Percentiles rank a stretch among this genome's conserved stretches.
phyloP scores from a whole-genome alignment of 2,329 filamentous ascomycete species.

The Aspergillus costaricaensis region DNA sequence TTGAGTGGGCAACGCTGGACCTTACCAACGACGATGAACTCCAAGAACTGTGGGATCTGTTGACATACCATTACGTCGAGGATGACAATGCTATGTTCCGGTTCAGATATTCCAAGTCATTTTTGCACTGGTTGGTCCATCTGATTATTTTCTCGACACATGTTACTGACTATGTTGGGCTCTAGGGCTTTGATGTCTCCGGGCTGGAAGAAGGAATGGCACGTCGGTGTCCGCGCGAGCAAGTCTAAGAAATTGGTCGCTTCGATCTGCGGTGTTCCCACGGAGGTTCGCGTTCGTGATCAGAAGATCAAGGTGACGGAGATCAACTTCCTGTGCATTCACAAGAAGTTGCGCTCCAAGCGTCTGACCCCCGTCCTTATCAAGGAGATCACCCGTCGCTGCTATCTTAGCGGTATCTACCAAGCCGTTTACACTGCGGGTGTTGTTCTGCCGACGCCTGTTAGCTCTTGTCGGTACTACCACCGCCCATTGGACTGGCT shows the following conservation, averaged over 20 bases:
- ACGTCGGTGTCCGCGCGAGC: slow-evolving; percentile 85
- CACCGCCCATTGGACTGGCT: slow-evolving; percentile 93
- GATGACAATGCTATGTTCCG: slow-evolving; percentile 96
- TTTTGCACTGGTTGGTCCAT: slow-evolving; percentile 74
- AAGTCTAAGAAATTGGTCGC: slow-evolving; percentile 86
- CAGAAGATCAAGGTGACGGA: slow-evolving; percentile 78
- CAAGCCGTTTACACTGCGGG: slow-evolving; percentile 97
- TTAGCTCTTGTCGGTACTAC: slow-evolving; percentile 93
- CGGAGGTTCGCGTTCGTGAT: slow-evolving; percentile 76
- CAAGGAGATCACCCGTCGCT: slow-evolving; percentile 93
- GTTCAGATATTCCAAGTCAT: slow-evolving; percentile 89
- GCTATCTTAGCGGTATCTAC: slow-evolving; percentile 82
- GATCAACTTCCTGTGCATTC: slow-evolving; percentile 97
- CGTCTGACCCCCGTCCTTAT: slow-evolving; percentile 91
- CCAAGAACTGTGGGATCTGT: slow-evolving; percentile 85
- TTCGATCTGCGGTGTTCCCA: slow-evolving; percentile 92
- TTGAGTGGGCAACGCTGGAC: slow-evolving; percentile 94
- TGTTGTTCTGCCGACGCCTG: slow-evolving; percentile 83
- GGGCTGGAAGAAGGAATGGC: slow-evolving; percentile 92
- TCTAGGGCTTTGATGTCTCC: slow-evolving; percentile 87
- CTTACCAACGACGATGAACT: slow-evolving; percentile 74
- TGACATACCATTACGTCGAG: slow-evolving; percentile 95
- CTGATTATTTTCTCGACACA: not conserved
- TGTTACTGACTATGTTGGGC: not conserved
- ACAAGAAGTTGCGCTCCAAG: slow-evolving; percentile 96